phyloP scores from a whole-genome alignment of 805 yeast species.

The Wickerhamomyces chaumierensis region DNA sequence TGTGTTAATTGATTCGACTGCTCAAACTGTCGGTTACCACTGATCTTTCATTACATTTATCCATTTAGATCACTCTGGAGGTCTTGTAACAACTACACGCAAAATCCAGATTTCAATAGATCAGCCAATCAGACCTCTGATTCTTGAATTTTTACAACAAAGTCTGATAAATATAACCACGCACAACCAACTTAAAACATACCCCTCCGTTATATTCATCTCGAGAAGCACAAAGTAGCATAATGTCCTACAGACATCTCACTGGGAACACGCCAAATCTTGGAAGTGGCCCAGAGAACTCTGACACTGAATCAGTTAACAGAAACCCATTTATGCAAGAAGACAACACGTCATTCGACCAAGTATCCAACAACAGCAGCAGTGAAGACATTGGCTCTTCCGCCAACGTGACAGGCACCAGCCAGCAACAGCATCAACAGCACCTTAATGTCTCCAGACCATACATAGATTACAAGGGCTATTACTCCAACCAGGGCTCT shows the following conservation, averaged over 20 bases:
- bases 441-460: constrained; percentile 20
- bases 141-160: too few species aligned
- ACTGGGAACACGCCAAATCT: constrained; percentile 17
- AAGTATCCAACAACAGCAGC: constrained; percentile 9
- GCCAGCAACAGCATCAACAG: not conserved
- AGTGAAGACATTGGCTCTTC: constrained; percentile 9
- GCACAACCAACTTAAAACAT: too few species aligned
- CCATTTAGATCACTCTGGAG: too few species aligned
- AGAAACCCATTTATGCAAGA: constrained; percentile 20
- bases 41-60: too few species aligned
- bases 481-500: constrained; percentile 30
- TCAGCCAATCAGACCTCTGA: too few species aligned
- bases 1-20: too few species aligned
- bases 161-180: too few species aligned
- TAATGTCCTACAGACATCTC: constrained; percentile 21
- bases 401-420: not conserved
- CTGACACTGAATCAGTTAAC: constrained; percentile 11
- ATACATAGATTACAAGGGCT: constrained; percentile 30
- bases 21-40: too few species aligned
- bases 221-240: too few species aligned
- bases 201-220: too few species aligned
- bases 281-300: constrained; percentile 12
- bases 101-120: too few species aligned
- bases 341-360: constrained; percentile 16
- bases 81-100: too few species aligned